Evolutionary conservation across 2,329 filamentous ascomycete species (phyloP).

Genomic region (Lachnellula occidentalis): DNA sequence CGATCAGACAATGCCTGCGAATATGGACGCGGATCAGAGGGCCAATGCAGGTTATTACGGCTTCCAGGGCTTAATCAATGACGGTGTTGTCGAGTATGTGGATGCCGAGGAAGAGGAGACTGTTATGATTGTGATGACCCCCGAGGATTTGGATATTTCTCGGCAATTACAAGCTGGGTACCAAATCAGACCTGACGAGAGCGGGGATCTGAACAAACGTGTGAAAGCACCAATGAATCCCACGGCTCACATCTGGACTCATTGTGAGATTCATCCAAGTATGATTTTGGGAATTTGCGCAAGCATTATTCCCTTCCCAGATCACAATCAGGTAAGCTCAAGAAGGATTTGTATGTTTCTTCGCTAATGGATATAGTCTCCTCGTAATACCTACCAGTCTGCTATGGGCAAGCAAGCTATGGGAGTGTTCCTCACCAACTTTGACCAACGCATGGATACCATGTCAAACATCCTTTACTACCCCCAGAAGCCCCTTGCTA

Average conservation of each 20-base stretch:
- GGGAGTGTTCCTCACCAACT: conserved; percentile 98
- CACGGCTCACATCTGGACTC: conserved; percentile 87
- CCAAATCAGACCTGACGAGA: conserved; percentile 54
- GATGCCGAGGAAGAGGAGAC: conserved; percentile 98
- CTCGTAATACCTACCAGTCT: conserved; percentile 97
- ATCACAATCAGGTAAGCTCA: conserved; percentile 77
- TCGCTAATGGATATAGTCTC: conserved; percentile 57
- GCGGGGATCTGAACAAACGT: conserved; percentile 72
- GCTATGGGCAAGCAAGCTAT: conserved; percentile 99
- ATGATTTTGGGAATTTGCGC: conserved; percentile 99
- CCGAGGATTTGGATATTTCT: conserved; percentile 82
- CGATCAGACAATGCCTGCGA: conserved; percentile 60
- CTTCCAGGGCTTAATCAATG: conserved; percentile 80
- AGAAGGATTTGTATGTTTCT: conserved; percentile 1
- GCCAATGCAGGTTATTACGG: conserved; percentile 61
- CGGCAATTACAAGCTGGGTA: conserved; percentile 64
- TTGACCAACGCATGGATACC: conserved; percentile 94
- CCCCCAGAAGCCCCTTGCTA: conserved; percentile 93
- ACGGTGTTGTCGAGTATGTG: conserved; percentile 88
- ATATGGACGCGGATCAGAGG: conserved; percentile 53
- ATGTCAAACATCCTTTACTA: conserved; percentile 99
- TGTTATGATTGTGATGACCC: conserved; percentile 98
- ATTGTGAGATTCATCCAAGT: conserved; percentile 98
- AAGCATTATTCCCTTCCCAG: conserved; percentile 98
- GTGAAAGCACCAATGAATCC: conserved; percentile 85